Evolutionary conservation across 768 basidiomycete genomes (phyloP).

Genomic region (Cystofilobasidium capitatum): DNA sequence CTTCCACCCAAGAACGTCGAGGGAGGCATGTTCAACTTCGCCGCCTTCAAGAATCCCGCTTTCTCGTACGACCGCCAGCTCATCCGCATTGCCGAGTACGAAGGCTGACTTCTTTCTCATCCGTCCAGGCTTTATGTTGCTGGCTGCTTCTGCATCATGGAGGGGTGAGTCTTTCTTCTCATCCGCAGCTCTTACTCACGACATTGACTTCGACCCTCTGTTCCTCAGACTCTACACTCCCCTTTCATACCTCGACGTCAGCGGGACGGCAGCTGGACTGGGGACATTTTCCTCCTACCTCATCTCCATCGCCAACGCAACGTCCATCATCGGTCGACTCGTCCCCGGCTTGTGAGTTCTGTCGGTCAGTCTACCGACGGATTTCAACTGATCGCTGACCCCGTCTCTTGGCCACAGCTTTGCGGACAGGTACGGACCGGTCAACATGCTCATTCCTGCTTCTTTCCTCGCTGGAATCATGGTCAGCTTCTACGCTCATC

Average conservation of each 20-base stretch:
- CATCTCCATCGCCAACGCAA: conserved; percentile 23
- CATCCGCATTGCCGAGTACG: too few species aligned
- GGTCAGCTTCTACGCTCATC: background rate
- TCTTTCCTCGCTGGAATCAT: conserved; percentile 11
- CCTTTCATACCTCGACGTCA: conserved; percentile 14
- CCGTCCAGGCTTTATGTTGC: conserved; percentile 9
- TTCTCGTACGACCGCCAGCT: conserved; percentile 16
- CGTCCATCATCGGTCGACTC: conserved; percentile 16
- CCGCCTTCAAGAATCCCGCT: conserved; percentile 9
- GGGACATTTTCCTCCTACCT: conserved; percentile 17
- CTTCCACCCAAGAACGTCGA: conserved; percentile 23
- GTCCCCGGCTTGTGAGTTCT: conserved; percentile 12
- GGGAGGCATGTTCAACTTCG: conserved; percentile 27
- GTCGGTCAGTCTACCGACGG: background rate
- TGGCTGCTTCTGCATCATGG: conserved; percentile 20
- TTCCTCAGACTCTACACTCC: conserved; percentile 13
- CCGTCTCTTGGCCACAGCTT: background rate
- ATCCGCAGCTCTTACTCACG: background rate
- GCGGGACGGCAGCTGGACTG: background rate
- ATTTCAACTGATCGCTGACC: background rate
- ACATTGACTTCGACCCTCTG: background rate
- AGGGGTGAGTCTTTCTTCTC: conserved; percentile 1
- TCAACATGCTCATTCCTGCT: conserved; percentile 23
- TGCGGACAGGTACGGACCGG: conserved; percentile 4
- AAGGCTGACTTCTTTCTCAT: too few species aligned